These are phyloP conservation scores for Cryphonectria naterciae DNA, from an alignment of 2,329 filamentous ascomycete species.

Conservation along the genomic window DNA sequence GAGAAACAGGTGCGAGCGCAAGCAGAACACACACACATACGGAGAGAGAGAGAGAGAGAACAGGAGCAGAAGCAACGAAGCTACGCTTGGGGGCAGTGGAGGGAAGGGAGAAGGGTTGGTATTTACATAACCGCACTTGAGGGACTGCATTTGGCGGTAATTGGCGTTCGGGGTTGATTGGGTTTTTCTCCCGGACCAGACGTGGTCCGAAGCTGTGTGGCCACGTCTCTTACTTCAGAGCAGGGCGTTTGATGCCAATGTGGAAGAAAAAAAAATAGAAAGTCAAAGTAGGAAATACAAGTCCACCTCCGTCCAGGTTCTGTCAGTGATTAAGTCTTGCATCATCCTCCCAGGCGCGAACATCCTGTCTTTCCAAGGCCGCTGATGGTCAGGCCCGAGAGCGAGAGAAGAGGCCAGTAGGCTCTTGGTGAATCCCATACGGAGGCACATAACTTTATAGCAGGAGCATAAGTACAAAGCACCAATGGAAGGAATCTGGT, in stretches of 20 bases:
- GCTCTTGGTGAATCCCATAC: too few relatives aligned
- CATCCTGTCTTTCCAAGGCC: neutral
- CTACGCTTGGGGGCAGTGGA: too few relatives aligned
- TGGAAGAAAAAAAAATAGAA: neutral
- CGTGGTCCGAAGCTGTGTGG: slow-evolving; percentile 5
- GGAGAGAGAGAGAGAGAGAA: too few relatives aligned
- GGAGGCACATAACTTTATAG: neutral
- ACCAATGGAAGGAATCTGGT: too few relatives aligned
- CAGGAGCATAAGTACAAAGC: neutral
- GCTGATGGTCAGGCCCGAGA: neutral
- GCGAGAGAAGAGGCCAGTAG: neutral
- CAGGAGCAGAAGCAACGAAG: neutral
- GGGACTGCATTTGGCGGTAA: slow-evolving; percentile 22
- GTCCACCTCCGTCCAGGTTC: neutral
- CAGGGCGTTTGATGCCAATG: slow-evolving; percentile 18
- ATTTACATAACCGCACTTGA: neutral
- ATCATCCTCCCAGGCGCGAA: neutral
- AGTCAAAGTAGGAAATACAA: slow-evolving; percentile 4
- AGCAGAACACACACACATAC: neutral
- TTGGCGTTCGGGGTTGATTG: slow-evolving; percentile 18
- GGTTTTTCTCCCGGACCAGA: slow-evolving; percentile 18
- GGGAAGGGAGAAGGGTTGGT: slow-evolving; percentile 6
- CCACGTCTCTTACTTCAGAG: slow-evolving; percentile 10
- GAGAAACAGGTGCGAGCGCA: neutral
- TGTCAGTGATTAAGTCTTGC: neutral